Conservation (phyloP, 306 rosid species). For the Prosopis cineraria region DNA sequence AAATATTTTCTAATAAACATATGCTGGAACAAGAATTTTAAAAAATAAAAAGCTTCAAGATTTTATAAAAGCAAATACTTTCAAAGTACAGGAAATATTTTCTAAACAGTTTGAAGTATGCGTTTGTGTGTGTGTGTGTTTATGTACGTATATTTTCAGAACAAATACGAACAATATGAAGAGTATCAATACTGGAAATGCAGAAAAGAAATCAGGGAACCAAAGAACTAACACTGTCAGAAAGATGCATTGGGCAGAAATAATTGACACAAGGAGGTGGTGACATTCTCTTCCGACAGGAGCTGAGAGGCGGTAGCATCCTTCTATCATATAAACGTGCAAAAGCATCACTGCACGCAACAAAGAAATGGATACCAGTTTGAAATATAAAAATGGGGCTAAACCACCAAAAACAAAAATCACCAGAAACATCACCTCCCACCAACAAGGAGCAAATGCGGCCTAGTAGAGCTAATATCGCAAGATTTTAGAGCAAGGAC, state of each 20-base stretch:
- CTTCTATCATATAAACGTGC: conserved; percentile 98
- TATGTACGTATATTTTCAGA: not conserved
- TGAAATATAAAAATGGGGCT: conserved; percentile 14
- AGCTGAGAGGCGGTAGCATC: conserved; percentile 85
- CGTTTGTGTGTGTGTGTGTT: too few relatives aligned
- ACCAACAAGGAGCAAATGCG: conserved; percentile 96
- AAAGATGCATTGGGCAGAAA: conserved; percentile 98
- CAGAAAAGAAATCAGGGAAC: conserved; percentile 22
- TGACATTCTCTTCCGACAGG: conserved; percentile 69
- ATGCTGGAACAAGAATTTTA: not conserved
- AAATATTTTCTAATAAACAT: not conserved
- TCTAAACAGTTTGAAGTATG: not conserved
- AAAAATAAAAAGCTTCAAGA: too few relatives aligned
- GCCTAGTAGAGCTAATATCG: conserved; percentile 86
- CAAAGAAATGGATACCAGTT: conserved; percentile 33
- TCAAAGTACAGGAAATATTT: not conserved
- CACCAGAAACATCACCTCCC: conserved; percentile 74
- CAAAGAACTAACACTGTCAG: conserved; percentile 75
- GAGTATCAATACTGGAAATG: not conserved
- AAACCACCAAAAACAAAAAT: conserved; percentile 13
- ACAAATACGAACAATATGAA: not conserved
- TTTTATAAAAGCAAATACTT: not conserved
- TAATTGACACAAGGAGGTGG: conserved; percentile 95
- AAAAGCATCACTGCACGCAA: conserved; percentile 83
- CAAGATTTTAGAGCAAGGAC: conserved; percentile 83